phyloP scores from a whole-genome alignment of 1,284 basidiomycete species.

The Schizopora paradoxa region DNA sequence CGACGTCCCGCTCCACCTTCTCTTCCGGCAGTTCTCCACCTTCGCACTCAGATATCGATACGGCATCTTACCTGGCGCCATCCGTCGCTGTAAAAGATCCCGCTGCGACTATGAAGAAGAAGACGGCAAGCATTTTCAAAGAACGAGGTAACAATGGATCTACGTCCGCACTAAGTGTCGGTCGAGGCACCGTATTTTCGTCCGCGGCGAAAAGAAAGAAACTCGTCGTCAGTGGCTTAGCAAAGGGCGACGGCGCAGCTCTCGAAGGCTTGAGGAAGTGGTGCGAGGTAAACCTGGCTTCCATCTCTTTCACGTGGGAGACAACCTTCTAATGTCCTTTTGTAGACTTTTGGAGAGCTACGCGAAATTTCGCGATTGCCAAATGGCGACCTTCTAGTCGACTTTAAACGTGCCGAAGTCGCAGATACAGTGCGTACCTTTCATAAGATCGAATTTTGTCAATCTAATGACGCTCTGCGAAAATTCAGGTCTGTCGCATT shows the following conservation, averaged over 20 bases:
- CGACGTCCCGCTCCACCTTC: constrained; percentile 11
- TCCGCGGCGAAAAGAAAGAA: constrained; percentile 20
- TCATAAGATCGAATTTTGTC: not conserved
- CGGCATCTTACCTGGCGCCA: not conserved
- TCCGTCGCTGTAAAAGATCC: not conserved
- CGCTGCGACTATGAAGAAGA: constrained; percentile 1
- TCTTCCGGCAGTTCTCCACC: constrained; percentile 4
- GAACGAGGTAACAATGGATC: constrained; percentile 12
- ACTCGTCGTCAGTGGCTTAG: constrained; percentile 36
- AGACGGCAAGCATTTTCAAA: constrained; percentile 11
- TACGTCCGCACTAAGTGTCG: constrained; percentile 14
- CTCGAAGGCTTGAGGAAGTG: constrained; percentile 44
- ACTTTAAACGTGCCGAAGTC: constrained; percentile 66
- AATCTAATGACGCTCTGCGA: not conserved
- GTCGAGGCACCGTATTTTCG: constrained; percentile 8
- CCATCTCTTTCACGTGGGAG: not conserved
- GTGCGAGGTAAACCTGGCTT: constrained; percentile 52
- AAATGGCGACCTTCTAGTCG: constrained; percentile 67
- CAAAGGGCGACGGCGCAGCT: constrained; percentile 29
- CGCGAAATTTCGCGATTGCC: constrained; percentile 63
- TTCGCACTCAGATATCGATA: not conserved
- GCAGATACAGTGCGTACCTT: constrained; percentile 60
- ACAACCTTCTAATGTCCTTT: constrained; percentile 7
- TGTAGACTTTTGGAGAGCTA: constrained; percentile 66
- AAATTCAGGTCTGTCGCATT: constrained; percentile 64